Evolutionary conservation across 2,329 filamentous ascomycete species (phyloP).

Genomic region (Drechslerella stenobrocha): DNA sequence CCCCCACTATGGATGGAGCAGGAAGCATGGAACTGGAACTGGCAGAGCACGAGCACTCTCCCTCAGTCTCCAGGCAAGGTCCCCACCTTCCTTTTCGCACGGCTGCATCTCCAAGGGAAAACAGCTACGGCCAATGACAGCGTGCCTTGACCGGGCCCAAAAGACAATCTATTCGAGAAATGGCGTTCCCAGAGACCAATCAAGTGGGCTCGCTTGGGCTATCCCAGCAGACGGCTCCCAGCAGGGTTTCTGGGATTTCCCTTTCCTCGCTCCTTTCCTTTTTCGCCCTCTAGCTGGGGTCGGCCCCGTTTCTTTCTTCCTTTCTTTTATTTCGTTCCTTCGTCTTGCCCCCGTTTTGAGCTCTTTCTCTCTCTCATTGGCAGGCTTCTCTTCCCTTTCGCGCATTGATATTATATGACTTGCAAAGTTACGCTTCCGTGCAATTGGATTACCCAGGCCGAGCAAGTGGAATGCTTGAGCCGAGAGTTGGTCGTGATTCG

Average conservation of each 20-base stretch:
- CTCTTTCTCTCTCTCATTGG: conserved; percentile 14
- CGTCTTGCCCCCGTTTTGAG: too few relatives aligned
- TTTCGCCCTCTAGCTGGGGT: not conserved
- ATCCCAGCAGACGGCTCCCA: conserved; percentile 32
- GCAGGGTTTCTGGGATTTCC: conserved; percentile 13
- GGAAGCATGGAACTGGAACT: too few relatives aligned
- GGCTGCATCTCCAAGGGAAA: conserved; percentile 5
- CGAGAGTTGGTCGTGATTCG: conserved; percentile 18
- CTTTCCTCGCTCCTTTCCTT: not conserved
- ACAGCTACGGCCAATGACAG: conserved; percentile 20
- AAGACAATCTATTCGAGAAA: conserved; percentile 41
- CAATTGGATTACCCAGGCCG: too few relatives aligned
- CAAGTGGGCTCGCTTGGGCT: conserved; percentile 39
- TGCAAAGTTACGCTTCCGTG: too few relatives aligned
- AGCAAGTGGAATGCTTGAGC: conserved; percentile 8
- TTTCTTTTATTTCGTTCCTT: conserved; percentile 15
- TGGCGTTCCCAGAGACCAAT: conserved; percentile 36
- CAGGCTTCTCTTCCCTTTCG: too few relatives aligned
- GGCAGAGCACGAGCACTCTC: conserved; percentile 17
- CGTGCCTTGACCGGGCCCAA: conserved; percentile 13
- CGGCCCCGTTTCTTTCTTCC: conserved; percentile 13
- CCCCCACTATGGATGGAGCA: too few relatives aligned
- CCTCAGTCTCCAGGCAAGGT: conserved; percentile 19
- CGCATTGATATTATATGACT: too few relatives aligned
- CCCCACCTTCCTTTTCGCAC: conserved; percentile 47